phyloP scores from a whole-genome alignment of 768 basidiomycete genomes.

The Imleria badia region DNA sequence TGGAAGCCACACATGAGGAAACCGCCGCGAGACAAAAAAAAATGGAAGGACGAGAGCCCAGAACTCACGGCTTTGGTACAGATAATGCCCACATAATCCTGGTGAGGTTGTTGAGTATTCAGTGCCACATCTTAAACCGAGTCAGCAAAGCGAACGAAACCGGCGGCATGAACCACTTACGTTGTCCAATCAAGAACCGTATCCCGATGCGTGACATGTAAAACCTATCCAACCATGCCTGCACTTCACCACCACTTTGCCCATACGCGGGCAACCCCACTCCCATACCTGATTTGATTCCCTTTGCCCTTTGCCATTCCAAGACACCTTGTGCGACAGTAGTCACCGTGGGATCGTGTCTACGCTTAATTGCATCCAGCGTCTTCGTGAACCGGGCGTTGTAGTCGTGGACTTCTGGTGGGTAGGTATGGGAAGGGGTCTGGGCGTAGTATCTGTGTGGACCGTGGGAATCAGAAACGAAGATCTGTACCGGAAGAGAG shows the following conservation, averaged over 20 bases:
- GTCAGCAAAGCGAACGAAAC: not conserved
- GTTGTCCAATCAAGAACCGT: slow-evolving; percentile 94
- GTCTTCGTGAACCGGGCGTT: slow-evolving; percentile 87
- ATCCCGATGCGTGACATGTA: slow-evolving; percentile 96
- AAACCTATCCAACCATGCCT: slow-evolving; percentile 96
- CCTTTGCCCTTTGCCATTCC: slow-evolving; percentile 79
- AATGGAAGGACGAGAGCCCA: not conserved
- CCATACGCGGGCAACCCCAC: slow-evolving; percentile 36
- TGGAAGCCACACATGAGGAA: not conserved
- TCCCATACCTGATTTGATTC: slow-evolving; percentile 27
- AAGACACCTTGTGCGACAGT: slow-evolving; percentile 95
- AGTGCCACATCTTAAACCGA: slow-evolving; percentile 77
- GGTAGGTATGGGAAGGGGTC: slow-evolving; percentile 68
- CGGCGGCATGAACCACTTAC: slow-evolving; percentile 42
- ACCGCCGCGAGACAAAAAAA: not conserved
- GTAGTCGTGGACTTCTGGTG: slow-evolving; percentile 91
- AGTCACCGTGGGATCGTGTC: slow-evolving; percentile 97
- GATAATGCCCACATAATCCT: slow-evolving; percentile 94
- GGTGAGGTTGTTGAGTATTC: slow-evolving; percentile 86
- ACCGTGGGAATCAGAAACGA: slow-evolving; percentile 4
- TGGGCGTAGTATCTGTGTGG: slow-evolving; percentile 78
- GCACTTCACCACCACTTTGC: slow-evolving; percentile 81
- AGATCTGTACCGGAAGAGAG: not conserved
- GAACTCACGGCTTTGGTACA: slow-evolving; percentile 80
- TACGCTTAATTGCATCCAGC: slow-evolving; percentile 83